phyloP scores from a whole-genome alignment of 2,329 filamentous ascomycete genomes.

The Fusarium solani-melongenae region DNA sequence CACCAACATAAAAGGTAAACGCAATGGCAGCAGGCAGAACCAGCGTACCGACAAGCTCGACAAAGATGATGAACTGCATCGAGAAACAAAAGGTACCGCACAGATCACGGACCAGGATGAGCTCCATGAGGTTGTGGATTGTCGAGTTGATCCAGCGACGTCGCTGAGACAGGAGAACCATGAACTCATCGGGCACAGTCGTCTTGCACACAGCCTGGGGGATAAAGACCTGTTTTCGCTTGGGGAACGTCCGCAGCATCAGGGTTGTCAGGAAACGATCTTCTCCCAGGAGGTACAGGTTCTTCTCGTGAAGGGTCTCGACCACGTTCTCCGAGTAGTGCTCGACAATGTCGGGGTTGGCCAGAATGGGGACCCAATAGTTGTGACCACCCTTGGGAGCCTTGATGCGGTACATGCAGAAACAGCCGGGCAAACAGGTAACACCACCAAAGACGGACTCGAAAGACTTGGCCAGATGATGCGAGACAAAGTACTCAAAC shows the following conservation, averaged over 20 bases:
- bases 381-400: conserved; percentile 98
- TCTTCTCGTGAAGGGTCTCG: conserved; percentile 98
- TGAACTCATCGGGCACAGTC: conserved; percentile 92
- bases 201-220: conserved; percentile 99
- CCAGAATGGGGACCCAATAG: conserved; percentile 99
- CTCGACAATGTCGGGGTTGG: conserved; percentile 98
- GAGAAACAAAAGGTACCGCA: conserved; percentile 99
- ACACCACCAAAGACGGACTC: conserved; percentile 99
- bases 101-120: conserved; percentile 92
- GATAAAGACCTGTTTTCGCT: conserved; percentile 98
- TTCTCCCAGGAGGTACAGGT: conserved; percentile 88
- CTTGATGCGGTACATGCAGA: conserved; percentile 99
- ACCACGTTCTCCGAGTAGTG: conserved; percentile 99
- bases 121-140: conserved; percentile 97
- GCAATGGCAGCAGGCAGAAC: conserved; percentile 96
- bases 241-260: conserved; percentile 98
- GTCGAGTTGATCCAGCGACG: conserved; percentile 99
- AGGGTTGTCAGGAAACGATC: conserved; percentile 96
- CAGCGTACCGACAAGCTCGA: conserved; percentile 93
- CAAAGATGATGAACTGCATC: conserved; percentile 98
- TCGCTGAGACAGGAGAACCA: conserved; percentile 90
- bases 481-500: conserved; percentile 99
- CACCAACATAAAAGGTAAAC: conserved; percentile 96
- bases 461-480: conserved; percentile 96
- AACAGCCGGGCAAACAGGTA: conserved; percentile 97